Base-by-base conservation (phyloP, 148 eudicot genomes). In the Hydrangea macrophylla region DNA sequence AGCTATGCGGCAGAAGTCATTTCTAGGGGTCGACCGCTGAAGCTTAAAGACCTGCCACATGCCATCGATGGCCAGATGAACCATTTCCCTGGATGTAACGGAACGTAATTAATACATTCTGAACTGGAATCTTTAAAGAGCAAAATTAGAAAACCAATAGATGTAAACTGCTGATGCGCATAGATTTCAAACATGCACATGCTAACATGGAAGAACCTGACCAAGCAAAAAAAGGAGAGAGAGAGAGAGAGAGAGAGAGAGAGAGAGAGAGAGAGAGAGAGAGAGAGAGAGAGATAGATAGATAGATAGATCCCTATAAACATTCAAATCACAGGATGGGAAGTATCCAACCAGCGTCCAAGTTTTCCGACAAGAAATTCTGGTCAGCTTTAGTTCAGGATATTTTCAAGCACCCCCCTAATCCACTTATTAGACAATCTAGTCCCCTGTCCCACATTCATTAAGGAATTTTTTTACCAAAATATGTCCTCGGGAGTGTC, bases 31-130 rank as follows among this genome's bases (percentile, higher is more conserved):
- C 26, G 93, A 87, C 58, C 88, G 80, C 77, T 94, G 96, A 76
- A 94, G 99, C 83, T 94, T 94, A 74, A 94, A 91, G 66, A 94
- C 86, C 81, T 94, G 93, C 99, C 97, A 91, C 92, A 94, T 91
- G 74, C 97, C 99, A 86, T 94, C 97, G 44, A 94, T 89, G 71
- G 99, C 99, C 70, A 94, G 83, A 83, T 94, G 99, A 77, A 94
- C 96, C 99, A 94, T 90, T 84, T 88, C 97, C 93, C 99, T 94
- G 89, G 56, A 74, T 40, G 66, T 59, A 68, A 48, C 50, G 28
- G 58, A 71, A 59, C 10, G 24, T 55, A 67, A 73, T 80, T 20
- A 67, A 40, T 70, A 44, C 36, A 23, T 18, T 13, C n/a, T 36
- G 3, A 4, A 54, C 32, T 22, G 55, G 37, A 73, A 68, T 32